Conservation (phyloP, 768 basidiomycete species). For the Tulasnella sp. region DNA sequence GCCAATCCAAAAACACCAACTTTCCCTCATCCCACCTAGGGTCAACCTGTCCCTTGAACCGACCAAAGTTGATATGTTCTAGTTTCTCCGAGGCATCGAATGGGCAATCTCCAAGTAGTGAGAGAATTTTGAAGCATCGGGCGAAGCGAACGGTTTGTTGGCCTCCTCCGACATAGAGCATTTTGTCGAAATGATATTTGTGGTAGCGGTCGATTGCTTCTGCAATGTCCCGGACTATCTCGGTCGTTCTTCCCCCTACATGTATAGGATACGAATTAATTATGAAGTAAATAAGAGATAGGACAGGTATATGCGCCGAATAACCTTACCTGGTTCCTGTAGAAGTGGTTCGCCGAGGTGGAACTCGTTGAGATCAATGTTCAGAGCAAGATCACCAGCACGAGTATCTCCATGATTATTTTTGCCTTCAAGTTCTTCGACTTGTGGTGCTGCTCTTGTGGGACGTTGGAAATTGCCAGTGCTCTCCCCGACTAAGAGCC, state of each 20-base stretch:
- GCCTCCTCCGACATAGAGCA: constrained; percentile 31
- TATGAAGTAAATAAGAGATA: not conserved
- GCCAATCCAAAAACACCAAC: constrained; percentile 38
- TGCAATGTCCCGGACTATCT: constrained; percentile 44
- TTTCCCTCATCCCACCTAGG: not conserved
- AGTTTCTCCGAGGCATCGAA: constrained; percentile 26
- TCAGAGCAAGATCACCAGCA: constrained; percentile 35
- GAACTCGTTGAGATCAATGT: constrained; percentile 36
- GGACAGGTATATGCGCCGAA: not conserved
- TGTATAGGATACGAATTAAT: not conserved
- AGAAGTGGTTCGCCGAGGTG: constrained; percentile 42
- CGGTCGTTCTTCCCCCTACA: constrained; percentile 43
- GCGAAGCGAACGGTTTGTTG: not conserved
- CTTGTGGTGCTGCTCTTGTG: not conserved
- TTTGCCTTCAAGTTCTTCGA: not conserved
- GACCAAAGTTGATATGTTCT: constrained; percentile 42
- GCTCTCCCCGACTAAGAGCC: constrained; percentile 20
- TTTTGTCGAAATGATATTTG: constrained; percentile 46
- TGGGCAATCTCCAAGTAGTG: not conserved
- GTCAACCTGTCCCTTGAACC: constrained; percentile 39
- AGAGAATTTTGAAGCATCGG: constrained; percentile 1
- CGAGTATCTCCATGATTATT: not conserved
- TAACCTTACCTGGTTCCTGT: constrained; percentile 34
- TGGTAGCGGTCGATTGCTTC: constrained; percentile 42
- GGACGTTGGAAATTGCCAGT: not conserved